phyloP scores from a whole-genome alignment of 192 early-diverging fungal genomes.

The Linnemannia elongata region DNA sequence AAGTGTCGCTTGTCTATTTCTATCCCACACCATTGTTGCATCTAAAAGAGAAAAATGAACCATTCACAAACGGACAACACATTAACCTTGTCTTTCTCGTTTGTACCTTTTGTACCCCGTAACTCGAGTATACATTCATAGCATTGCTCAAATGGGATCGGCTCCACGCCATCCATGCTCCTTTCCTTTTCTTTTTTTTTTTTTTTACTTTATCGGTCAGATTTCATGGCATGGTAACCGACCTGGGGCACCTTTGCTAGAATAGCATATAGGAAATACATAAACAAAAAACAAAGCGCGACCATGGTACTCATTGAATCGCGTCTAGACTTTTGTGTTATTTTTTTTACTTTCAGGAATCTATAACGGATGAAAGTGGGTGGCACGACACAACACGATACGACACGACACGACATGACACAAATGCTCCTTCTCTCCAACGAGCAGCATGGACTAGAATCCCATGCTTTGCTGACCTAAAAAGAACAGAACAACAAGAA shows the following conservation, averaged over 20 bases:
- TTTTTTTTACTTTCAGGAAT: too few relatives aligned
- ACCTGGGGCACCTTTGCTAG: too few relatives aligned
- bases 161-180: not conserved
- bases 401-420: not conserved
- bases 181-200: not conserved
- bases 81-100: not conserved
- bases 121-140: not conserved
- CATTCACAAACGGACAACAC: constrained; percentile 3
- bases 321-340: too few relatives aligned
- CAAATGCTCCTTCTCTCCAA: not conserved
- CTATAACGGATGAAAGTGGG: not conserved
- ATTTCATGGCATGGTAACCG: not conserved
- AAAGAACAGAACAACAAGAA: not conserved
- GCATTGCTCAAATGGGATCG: not conserved
- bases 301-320: too few relatives aligned
- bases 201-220: not conserved
- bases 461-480: not conserved
- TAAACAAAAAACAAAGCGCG: too few relatives aligned
- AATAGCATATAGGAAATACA: too few relatives aligned
- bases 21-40: constrained; percentile 11
- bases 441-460: not conserved
- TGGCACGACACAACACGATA: not conserved
- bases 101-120: not conserved
- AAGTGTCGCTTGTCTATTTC: not conserved
- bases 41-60: not conserved